These are phyloP conservation scores for Quercus robur DNA, from an alignment of 306 rosid genomes.

Conservation along the genomic window DNA sequence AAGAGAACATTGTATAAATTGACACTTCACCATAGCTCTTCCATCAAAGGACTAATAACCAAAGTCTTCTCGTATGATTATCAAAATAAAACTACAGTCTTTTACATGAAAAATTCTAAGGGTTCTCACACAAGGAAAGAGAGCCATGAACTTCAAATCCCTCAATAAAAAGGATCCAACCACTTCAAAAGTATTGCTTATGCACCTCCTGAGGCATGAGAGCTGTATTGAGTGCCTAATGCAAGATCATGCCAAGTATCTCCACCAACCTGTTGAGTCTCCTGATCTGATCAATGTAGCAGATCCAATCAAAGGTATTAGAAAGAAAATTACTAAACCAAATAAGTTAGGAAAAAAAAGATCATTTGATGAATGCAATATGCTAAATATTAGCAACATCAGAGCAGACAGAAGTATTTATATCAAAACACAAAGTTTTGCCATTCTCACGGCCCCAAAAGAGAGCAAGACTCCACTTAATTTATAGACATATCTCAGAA, in stretches of 20 bases:
- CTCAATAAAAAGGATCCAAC: not conserved
- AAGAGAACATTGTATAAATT: too few species aligned
- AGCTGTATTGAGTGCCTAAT: conserved; percentile 26
- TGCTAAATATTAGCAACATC: not conserved
- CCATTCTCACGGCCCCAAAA: not conserved
- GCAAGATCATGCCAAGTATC: conserved; percentile 59
- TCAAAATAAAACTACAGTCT: too few species aligned
- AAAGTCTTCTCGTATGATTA: too few species aligned
- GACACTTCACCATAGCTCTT: too few species aligned
- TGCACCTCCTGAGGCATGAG: not conserved
- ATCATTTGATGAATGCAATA: not conserved
- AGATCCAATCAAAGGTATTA: not conserved
- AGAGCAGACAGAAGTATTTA: not conserved
- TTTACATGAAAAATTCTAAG: not conserved
- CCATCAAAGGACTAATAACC: too few species aligned
- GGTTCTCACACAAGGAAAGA: not conserved
- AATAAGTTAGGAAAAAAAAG: not conserved
- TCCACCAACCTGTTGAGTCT: conserved; percentile 39
- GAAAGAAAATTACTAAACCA: not conserved
- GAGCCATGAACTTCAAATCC: not conserved
- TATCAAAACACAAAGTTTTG: not conserved
- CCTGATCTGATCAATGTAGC: conserved; percentile 35
- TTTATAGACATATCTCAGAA: not conserved
- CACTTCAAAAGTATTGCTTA: not conserved
- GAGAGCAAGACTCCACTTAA: not conserved